These are phyloP conservation scores for Naganishia vaughanmartiniae DNA, from an alignment of 768 basidiomycete species.

Conservation along the genomic window DNA sequence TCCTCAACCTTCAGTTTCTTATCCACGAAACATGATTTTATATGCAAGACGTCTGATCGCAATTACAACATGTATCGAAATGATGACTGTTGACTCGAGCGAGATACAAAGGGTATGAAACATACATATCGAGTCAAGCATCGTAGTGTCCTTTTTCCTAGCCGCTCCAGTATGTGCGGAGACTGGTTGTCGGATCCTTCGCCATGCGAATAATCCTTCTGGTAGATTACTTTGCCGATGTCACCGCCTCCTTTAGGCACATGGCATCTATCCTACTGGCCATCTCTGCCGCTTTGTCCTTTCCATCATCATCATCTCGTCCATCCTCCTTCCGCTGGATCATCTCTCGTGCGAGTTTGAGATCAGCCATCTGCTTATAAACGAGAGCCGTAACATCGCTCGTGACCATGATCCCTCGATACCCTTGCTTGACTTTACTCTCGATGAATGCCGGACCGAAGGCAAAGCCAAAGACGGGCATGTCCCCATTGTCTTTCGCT, in stretches of 20 bases:
- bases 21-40: neutral
- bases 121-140: neutral
- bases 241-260: neutral
- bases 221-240: neutral
- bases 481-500: conserved; percentile 15
- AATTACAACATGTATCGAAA: neutral
- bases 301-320: neutral
- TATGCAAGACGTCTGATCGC: neutral
- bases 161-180: neutral
- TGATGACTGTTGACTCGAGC: conserved; percentile 1
- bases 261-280: neutral
- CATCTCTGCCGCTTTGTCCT: neutral
- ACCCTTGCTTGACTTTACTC: conserved; percentile 24
- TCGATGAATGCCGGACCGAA: conserved; percentile 20
- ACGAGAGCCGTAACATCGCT: conserved; percentile 19
- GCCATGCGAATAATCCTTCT: neutral
- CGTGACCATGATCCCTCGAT: conserved; percentile 22
- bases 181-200: neutral
- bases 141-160: neutral
- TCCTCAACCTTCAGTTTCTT: neutral
- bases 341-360: conserved; percentile 20
- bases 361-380: conserved; percentile 22
- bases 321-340: conserved; percentile 8
- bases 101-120: neutral
- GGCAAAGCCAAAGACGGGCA: conserved; percentile 21